Evolutionary conservation across 176 grass and related monocot species (phyloP), one percentile per base, ranked within the genome.

Genomic region (Typha latifolia): DNA sequence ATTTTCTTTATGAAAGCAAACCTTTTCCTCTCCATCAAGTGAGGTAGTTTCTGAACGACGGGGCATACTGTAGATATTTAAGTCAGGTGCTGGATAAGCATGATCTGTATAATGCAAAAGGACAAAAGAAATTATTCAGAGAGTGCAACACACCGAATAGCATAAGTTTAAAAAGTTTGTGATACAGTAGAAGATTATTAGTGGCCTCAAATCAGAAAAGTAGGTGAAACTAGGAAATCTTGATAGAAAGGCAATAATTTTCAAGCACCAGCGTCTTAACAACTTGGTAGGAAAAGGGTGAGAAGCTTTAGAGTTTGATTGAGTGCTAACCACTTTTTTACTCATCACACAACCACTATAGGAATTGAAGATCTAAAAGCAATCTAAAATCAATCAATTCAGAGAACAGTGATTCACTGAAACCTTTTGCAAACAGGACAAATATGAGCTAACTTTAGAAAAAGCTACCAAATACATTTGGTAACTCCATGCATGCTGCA

Each of bases 61-160:
- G 11, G 63, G 75, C 11, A 53, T 49, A 68, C 49, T 66, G 62
- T 80, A 78, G 14, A 89, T 84, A 75, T 81, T 71, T 62, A 92
- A 64, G 26, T 52, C 62, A 3, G 10, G 24, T 22, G 72, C 56
- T 61, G 69, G 34, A 53, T 70, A 47, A 48, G 51, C 43, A 52
- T 78, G 49, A 69, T 62, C 75, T 78, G 53, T 59, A 59, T 6
- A 59, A 21, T 16, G 14, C 16, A 21, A 57, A 19, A 59, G 14
- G 53, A 59, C 21, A 59, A 21, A 59, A 59, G n/a, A 55, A 14
- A 8, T 29, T 43, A 43, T 7, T 10, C 0, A 22, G 18, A 59
- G n/a, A 59, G 22, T 21, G 4, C 61, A 79, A 74, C 84, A 78
- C 48, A 78, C 1, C 1, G 81, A 78, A 14, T 62, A 70, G 50